Conservation (phyloP, 257 asterid species). For the Anisodus tanguticus region DNA sequence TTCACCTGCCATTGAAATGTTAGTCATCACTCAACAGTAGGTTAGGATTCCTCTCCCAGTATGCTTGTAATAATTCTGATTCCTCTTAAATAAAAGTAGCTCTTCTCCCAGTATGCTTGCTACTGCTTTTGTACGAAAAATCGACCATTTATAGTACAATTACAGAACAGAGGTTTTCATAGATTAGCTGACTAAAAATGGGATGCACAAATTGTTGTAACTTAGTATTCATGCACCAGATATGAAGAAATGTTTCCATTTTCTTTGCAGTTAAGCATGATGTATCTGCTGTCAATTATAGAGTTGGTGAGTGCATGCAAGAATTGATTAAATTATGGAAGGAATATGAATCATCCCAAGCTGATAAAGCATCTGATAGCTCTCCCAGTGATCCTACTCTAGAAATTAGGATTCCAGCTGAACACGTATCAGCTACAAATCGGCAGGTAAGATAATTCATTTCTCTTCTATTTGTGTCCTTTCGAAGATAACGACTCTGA, state of each 20-base stretch:
- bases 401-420: slow-evolving; percentile 95
- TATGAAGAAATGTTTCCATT: slow-evolving; percentile 11
- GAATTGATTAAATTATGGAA: slow-evolving; percentile 80
- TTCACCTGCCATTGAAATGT: background rate
- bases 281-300: slow-evolving; percentile 65
- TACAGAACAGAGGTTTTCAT: background rate
- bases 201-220: background rate
- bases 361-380: slow-evolving; percentile 64
- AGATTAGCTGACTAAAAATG: slow-evolving; percentile 12
- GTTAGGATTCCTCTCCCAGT: background rate
- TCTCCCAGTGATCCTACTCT: slow-evolving; percentile 80
- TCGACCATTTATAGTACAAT: background rate
- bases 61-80: background rate
- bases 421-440: slow-evolving; percentile 88
- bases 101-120: background rate
- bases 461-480: slow-evolving; percentile 13
- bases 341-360: slow-evolving; percentile 64
- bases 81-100: too few relatives aligned
- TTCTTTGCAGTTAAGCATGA: slow-evolving; percentile 68
- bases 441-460: slow-evolving; percentile 63
- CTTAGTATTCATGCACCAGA: background rate
- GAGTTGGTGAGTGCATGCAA: slow-evolving; percentile 92
- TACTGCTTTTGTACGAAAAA: slow-evolving; percentile 13
- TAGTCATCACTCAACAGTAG: background rate
- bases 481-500: background rate